Percentiles rank a stretch among this genome's conserved stretches.
These are phyloP conservation scores for Nigrospora osmanthi DNA, from an alignment of 2,329 filamentous ascomycete species.

Conservation along the genomic window DNA sequence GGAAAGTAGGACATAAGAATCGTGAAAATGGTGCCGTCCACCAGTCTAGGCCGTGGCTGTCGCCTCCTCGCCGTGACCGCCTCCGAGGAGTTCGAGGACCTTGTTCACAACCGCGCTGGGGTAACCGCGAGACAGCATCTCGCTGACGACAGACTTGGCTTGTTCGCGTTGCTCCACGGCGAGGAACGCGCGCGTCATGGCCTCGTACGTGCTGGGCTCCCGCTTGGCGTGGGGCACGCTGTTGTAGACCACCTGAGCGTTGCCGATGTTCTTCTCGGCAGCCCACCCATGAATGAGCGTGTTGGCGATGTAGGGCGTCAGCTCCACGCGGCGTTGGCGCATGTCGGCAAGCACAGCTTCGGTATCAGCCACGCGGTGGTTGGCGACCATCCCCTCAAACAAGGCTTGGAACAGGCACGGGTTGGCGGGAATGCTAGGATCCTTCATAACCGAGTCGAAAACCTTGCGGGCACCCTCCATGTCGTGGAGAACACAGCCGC, in stretches of 20 bases:
- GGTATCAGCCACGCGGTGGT: slow-evolving; percentile 73
- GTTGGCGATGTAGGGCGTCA: slow-evolving; percentile 98
- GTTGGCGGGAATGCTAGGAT: slow-evolving; percentile 60
- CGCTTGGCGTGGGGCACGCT: slow-evolving; percentile 70
- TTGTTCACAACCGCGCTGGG: slow-evolving; percentile 88
- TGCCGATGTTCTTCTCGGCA: slow-evolving; percentile 68
- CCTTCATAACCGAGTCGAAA: slow-evolving; percentile 73
- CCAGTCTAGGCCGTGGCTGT: slow-evolving; percentile 10
- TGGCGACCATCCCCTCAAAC: slow-evolving; percentile 96
- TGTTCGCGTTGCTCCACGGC: slow-evolving; percentile 70
- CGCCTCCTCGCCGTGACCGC: slow-evolving; percentile 35
- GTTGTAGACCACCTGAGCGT: slow-evolving; percentile 72
- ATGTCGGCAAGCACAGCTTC: slow-evolving; percentile 70
- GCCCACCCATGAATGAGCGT: slow-evolving; percentile 97
- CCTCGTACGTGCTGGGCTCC: slow-evolving; percentile 97
- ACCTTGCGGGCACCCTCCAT: slow-evolving; percentile 73
- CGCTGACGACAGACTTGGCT: slow-evolving; percentile 73
- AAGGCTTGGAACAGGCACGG: slow-evolving; percentile 91
- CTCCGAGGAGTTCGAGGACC: slow-evolving; percentile 80
- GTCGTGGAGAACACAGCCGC: slow-evolving; percentile 89
- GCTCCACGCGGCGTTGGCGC: slow-evolving; percentile 63
- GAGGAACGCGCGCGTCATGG: slow-evolving; percentile 92
- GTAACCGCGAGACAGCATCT: slow-evolving; percentile 88
- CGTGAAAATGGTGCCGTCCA: neutral
- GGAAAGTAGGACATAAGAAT: slow-evolving; percentile 12